Evolutionary conservation across 23 red algal species (phyloP).

Genomic region (Gracilaria vermiculophylla): DNA sequence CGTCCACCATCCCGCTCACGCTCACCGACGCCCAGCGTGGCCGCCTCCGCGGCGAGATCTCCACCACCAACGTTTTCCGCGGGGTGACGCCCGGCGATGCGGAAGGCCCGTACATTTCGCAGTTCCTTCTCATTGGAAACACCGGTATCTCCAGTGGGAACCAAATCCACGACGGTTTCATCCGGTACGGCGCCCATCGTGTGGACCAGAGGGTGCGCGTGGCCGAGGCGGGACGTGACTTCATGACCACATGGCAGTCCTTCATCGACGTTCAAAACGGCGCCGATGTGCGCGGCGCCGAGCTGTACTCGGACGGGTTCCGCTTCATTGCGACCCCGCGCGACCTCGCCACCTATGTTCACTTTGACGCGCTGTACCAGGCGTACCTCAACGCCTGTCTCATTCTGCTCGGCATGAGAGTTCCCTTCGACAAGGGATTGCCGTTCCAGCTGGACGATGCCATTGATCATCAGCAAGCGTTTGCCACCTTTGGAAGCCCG

Average conservation of each 20-base stretch:
- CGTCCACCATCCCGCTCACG: neutral
- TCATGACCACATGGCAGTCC: conserved; percentile 43
- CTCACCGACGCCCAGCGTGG: neutral
- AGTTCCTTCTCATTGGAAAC: conserved; percentile 61
- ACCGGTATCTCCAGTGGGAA: neutral
- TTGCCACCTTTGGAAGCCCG: conserved; percentile 60
- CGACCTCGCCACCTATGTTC: conserved; percentile 67
- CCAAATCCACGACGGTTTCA: neutral
- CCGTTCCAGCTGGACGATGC: conserved; percentile 33
- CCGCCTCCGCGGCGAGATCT: conserved; percentile 1
- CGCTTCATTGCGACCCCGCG: conserved; percentile 64
- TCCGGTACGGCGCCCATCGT: conserved; percentile 42
- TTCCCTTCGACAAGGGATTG: conserved; percentile 60
- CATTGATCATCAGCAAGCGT: conserved; percentile 40
- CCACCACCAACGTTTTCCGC: conserved; percentile 10
- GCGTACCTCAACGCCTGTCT: conserved; percentile 76
- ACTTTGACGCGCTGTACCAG: conserved; percentile 71
- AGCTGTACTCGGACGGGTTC: neutral
- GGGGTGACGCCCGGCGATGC: conserved; percentile 8
- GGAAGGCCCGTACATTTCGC: conserved; percentile 62
- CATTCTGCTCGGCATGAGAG: conserved; percentile 29
- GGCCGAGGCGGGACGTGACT: conserved; percentile 15
- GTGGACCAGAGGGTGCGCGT: conserved; percentile 47
- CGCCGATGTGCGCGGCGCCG: conserved; percentile 31
- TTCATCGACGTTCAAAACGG: conserved; percentile 71